phyloP scores from a whole-genome alignment of 148 eudicot genomes.

The Spergularia bocconei region DNA sequence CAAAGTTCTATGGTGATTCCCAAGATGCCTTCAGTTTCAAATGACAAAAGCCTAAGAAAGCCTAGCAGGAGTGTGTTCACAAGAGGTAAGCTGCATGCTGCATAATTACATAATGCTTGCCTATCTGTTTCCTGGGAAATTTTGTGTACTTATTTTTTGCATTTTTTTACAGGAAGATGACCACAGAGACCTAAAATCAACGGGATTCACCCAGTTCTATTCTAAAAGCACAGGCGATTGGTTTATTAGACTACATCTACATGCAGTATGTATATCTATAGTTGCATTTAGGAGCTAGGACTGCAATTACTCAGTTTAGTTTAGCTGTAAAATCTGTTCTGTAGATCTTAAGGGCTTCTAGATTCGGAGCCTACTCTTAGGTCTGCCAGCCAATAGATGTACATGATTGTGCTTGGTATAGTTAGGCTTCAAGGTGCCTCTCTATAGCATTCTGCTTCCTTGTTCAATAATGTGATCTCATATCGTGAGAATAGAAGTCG shows the following conservation, averaged over 20 bases:
- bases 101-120: not conserved
- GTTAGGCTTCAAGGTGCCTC: slow-evolving; percentile 31
- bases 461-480: slow-evolving; percentile 14
- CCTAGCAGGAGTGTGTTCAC: slow-evolving; percentile 36
- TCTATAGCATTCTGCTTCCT: slow-evolving; percentile 18
- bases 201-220: slow-evolving; percentile 14
- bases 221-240: slow-evolving; percentile 17
- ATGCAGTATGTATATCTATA: slow-evolving; percentile 34
- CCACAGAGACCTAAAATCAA: not conserved
- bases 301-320: slow-evolving; percentile 23
- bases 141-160: not conserved
- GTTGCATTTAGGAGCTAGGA: slow-evolving; percentile 25
- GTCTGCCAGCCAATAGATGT: slow-evolving; percentile 14
- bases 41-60: slow-evolving; percentile 59
- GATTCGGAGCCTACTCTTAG: slow-evolving; percentile 21
- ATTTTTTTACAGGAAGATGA: slow-evolving; percentile 28
- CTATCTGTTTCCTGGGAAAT: not conserved
- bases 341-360: slow-evolving; percentile 28
- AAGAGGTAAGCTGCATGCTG: slow-evolving; percentile 36
- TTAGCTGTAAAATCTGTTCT: slow-evolving; percentile 29
- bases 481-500: not conserved
- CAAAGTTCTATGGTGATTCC: slow-evolving; percentile 73
- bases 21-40: slow-evolving; percentile 60
- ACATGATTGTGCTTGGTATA: slow-evolving; percentile 23
- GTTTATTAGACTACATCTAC: slow-evolving; percentile 22